Conservation (phyloP, 2,329 filamentous ascomycete species). For the Pseudopyrenochaeta lycopersici region DNA sequence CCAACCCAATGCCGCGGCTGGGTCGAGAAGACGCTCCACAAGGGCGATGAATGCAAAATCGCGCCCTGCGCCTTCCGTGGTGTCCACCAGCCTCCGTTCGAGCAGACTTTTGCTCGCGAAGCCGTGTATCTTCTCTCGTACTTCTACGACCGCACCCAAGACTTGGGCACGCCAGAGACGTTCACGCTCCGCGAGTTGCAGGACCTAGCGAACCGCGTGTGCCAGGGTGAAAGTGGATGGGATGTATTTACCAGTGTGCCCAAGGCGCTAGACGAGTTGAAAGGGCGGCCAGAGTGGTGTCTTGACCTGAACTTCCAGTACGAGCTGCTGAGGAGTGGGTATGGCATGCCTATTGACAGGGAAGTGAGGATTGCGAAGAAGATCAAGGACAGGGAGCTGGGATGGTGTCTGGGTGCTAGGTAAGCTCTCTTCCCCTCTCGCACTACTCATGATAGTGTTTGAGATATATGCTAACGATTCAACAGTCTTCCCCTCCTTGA, state of each 20-base stretch:
- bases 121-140: slow-evolving; percentile 97
- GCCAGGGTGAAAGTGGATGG: slow-evolving; percentile 80
- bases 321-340: slow-evolving; percentile 89
- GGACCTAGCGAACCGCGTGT: slow-evolving; percentile 85
- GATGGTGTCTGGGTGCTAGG: slow-evolving; percentile 98
- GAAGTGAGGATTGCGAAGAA: slow-evolving; percentile 99
- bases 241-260: slow-evolving; percentile 79
- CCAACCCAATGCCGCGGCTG: slow-evolving; percentile 89
- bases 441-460: background rate
- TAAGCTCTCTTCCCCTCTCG: slow-evolving; percentile 56
- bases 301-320: slow-evolving; percentile 97
- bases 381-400: slow-evolving; percentile 95
- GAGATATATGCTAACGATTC: slow-evolving; percentile 43
- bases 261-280: slow-evolving; percentile 80
- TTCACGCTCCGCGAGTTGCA: slow-evolving; percentile 93
- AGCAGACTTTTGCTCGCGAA: slow-evolving; percentile 89
- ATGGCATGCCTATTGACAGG: slow-evolving; percentile 95
- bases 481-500: slow-evolving; percentile 81
- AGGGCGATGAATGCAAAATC: slow-evolving; percentile 81
- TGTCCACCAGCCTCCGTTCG: slow-evolving; percentile 89
- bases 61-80: slow-evolving; percentile 99
- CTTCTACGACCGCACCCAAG: slow-evolving; percentile 94
- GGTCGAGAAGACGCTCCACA: slow-evolving; percentile 89
- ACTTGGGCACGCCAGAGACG: slow-evolving; percentile 96
- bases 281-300: slow-evolving; percentile 86